phyloP scores from a whole-genome alignment of 2,329 filamentous ascomycete species.

The Ophiosphaerella korrae region DNA sequence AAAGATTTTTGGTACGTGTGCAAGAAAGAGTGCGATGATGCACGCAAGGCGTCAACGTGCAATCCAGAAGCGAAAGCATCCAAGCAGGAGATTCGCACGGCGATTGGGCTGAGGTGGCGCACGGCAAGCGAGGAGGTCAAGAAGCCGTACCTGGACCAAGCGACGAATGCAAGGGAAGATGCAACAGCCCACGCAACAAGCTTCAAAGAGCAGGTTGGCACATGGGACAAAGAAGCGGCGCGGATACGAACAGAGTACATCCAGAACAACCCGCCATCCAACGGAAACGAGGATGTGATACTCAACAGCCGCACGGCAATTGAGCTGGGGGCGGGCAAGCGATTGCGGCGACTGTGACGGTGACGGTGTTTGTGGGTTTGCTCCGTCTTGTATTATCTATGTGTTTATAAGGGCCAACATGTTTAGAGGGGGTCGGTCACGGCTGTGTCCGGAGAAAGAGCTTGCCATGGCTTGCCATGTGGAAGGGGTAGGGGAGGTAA shows the following conservation, averaged over 20 bases:
- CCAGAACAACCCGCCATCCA: conserved; percentile 39
- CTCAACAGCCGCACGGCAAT: conserved; percentile 46
- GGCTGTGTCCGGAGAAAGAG: conserved; percentile 18
- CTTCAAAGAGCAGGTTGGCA: conserved; percentile 65
- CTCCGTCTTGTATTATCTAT: conserved; percentile 25
- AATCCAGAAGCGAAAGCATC: conserved; percentile 70
- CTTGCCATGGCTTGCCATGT: not conserved
- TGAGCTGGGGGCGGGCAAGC: conserved; percentile 44
- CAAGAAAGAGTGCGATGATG: conserved; percentile 69
- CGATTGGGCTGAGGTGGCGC: conserved; percentile 90
- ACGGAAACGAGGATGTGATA: conserved; percentile 34
- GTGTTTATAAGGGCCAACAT: conserved; percentile 29
- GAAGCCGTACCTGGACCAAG: conserved; percentile 77
- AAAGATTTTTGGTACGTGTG: conserved; percentile 71
- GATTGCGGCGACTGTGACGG: conserved; percentile 34
- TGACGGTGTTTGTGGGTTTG: not conserved
- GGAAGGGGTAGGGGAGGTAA: not conserved
- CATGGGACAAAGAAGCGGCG: conserved; percentile 74
- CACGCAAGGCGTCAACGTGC: conserved; percentile 66
- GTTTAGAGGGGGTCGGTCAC: conserved; percentile 1
- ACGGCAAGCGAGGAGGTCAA: conserved; percentile 72
- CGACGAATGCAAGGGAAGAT: conserved; percentile 69
- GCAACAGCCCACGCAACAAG: conserved; percentile 64
- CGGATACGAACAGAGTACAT: conserved; percentile 52
- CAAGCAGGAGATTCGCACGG: conserved; percentile 77